Base-by-base conservation (phyloP, 306 rosid genomes). In the Quillaja saponaria region DNA sequence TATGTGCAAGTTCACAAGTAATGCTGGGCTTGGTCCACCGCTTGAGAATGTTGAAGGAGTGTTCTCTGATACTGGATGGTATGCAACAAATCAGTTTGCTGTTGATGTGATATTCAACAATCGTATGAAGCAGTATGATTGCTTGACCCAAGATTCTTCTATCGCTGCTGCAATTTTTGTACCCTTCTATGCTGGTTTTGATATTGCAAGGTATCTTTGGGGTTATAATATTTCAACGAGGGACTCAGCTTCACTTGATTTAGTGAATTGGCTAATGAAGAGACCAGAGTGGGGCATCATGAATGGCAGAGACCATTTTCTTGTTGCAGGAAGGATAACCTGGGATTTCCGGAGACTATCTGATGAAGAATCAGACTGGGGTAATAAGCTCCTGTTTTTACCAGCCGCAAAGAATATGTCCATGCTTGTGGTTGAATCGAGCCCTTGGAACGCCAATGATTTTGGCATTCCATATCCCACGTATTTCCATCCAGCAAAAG, bases 361-460 rank as follows among this genome's bases (percentile, higher is more conserved):
- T 7, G 91, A 92, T 5, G 80, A 78, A 65, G 91, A 89, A 63
- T 47, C 74, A 0, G 91, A 89, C 17, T 92, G 99, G 99, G 99
- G 99, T 9, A 87, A 78, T 80, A 92, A 92, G 78, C 96, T 92
- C 70, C 75, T 92, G 80, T 92, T 92, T 68, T 71, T 92, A 59
- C 96, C 95, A 0, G 99, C 96, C 13, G 96, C 95, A 0, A 89
- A 80, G 83, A 89, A 92, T 67, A 92, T 92, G 99, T 92, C 99
- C 7, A 92, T 92, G 99, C 95, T 92, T 47, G 99, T 92, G 66
- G 99, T 92, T 1, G 99, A 92, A 78, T 92, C 99, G n/a, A 92
- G 99, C 49, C 99, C 99, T 1, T 92, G 99, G 99, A 92, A 92
- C 78, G 96, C 90, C 3, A 92, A 92, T 68, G 99, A 92, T 76